Evolutionary conservation across 352 stramenopile species (phyloP).

Genomic region (Peronospora destructor): DNA sequence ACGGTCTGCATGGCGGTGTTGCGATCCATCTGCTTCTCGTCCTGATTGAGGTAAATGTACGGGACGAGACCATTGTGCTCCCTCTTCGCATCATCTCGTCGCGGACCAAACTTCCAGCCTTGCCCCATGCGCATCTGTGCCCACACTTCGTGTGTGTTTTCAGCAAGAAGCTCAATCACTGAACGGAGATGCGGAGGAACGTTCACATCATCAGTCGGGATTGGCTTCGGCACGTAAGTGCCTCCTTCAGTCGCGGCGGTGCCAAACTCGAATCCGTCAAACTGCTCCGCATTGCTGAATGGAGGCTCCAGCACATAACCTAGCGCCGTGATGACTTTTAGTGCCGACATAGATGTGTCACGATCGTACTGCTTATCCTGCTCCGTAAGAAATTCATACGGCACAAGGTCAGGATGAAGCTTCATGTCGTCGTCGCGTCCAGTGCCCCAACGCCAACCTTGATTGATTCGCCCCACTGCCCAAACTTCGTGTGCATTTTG

Average conservation of each 20-base stretch:
- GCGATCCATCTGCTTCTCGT: slow-evolving; percentile 80
- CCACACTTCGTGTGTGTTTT: slow-evolving; percentile 83
- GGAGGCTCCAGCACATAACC: slow-evolving; percentile 65
- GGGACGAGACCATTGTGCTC: slow-evolving; percentile 72
- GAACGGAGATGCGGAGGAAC: slow-evolving; percentile 51
- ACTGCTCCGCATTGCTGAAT: slow-evolving; percentile 30
- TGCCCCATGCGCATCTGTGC: slow-evolving; percentile 75
- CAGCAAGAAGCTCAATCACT: slow-evolving; percentile 64
- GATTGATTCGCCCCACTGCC: slow-evolving; percentile 58
- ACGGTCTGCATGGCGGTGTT: slow-evolving; percentile 81
- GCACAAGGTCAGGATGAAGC: slow-evolving; percentile 61
- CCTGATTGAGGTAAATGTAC: slow-evolving; percentile 72
- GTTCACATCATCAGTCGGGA: slow-evolving; percentile 56
- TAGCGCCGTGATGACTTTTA: slow-evolving; percentile 72
- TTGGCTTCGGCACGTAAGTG: slow-evolving; percentile 58
- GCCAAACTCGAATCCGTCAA: slow-evolving; percentile 54
- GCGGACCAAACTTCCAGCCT: slow-evolving; percentile 67
- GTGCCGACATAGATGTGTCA: slow-evolving; percentile 67
- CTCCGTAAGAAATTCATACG: slow-evolving; percentile 67
- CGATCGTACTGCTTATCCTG: slow-evolving; percentile 78
- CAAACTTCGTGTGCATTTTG: slow-evolving; percentile 79
- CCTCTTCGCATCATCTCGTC: slow-evolving; percentile 55
- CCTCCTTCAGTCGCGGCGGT: slow-evolving; percentile 36
- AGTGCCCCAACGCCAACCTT: slow-evolving; percentile 61
- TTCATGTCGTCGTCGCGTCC: slow-evolving; percentile 61